A percentile compares a stretch with the other conserved stretches of the same genome.
phyloP scores from a whole-genome alignment of 139 green algal genomes.

The Zygnema circumcarinatum region DNA sequence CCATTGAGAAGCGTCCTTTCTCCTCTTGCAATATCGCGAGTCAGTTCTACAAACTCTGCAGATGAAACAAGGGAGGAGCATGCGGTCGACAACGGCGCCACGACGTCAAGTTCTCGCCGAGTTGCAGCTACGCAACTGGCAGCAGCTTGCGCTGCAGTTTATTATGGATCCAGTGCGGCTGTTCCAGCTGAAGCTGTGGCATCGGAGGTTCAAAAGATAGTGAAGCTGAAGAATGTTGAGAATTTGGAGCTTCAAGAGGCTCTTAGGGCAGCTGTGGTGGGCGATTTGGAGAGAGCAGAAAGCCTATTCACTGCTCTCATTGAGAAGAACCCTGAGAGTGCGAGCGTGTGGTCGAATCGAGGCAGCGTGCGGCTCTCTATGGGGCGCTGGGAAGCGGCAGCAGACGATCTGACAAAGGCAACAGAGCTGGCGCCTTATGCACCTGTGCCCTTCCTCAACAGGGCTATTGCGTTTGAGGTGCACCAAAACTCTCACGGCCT shows the following conservation, averaged over 20 bases:
- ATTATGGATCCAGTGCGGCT: neutral
- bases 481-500: neutral
- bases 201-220: conserved; percentile 12
- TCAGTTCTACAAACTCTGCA: too few relatives aligned
- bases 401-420: conserved; percentile 30
- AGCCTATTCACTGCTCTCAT: conserved; percentile 19
- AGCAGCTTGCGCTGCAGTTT: neutral
- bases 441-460: conserved; percentile 39
- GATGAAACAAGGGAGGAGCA: too few relatives aligned
- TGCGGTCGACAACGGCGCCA: too few relatives aligned
- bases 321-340: conserved; percentile 1
- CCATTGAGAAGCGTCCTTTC: too few relatives aligned
- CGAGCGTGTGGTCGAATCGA: conserved; percentile 45
- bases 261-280: conserved; percentile 39
- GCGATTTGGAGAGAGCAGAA: conserved; percentile 43
- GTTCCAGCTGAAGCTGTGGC: neutral
- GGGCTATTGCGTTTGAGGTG: conserved; percentile 43
- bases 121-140: neutral
- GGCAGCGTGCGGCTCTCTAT: conserved; percentile 46
- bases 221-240: conserved; percentile 48
- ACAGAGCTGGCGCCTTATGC: conserved; percentile 37
- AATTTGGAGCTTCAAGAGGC: conserved; percentile 32
- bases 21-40: too few relatives aligned
- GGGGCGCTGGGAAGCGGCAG: conserved; percentile 29
- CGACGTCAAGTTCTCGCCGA: neutral